Conservation (phyloP, 2,329 filamentous ascomycete genomes). For the Ophiostoma sp. region DNA sequence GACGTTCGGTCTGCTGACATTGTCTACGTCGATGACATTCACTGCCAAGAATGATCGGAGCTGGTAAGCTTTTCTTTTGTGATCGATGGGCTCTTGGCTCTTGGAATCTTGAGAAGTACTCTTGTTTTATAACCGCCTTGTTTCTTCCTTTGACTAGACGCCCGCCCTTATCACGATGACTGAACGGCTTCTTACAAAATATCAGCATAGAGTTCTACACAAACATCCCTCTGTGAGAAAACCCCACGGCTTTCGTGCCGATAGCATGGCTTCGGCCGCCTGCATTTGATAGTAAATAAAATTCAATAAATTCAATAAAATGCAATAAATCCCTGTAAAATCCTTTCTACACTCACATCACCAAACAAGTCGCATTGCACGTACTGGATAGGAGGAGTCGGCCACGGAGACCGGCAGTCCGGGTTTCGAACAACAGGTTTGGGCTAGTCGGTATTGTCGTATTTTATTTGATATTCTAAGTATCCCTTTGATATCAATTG, state of each 20-base stretch:
- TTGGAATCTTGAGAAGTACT: neutral
- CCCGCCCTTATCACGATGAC: neutral
- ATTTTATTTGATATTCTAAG: neutral
- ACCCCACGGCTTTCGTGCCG: neutral
- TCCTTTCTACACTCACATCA: neutral
- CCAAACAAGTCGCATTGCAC: neutral
- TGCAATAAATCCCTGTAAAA: neutral
- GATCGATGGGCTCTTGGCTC: neutral
- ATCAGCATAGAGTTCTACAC: neutral
- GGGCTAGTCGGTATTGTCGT: neutral
- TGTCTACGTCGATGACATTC: neutral
- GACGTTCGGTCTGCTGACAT: neutral
- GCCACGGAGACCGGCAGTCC: neutral
- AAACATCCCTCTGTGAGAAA: neutral
- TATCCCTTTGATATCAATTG: neutral
- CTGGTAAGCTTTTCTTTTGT: neutral
- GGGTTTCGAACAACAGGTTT: neutral
- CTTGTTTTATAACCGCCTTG: neutral
- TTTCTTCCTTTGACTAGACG: neutral
- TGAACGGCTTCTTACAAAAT: neutral
- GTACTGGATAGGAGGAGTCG: neutral
- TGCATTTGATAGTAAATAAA: neutral
- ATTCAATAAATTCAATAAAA: neutral
- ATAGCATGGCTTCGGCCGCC: neutral
- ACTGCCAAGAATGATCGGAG: neutral